These are phyloP conservation scores for Saccharomycopsis sp. DNA, from an alignment of 805 yeast species.

Conservation along the genomic window DNA sequence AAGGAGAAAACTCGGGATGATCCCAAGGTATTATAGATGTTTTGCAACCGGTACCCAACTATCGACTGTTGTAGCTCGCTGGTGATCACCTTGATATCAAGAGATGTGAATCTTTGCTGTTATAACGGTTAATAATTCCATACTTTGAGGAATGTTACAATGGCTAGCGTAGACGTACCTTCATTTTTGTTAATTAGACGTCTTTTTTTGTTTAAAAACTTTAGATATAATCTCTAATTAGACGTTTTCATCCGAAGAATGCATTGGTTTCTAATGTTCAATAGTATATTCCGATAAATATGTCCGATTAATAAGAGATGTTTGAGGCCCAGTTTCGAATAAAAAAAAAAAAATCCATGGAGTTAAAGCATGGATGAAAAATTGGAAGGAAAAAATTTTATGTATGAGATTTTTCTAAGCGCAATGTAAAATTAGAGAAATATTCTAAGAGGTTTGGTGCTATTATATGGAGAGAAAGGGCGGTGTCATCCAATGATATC, in stretches of 20 bases:
- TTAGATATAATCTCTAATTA: too few species aligned
- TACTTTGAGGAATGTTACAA: too few species aligned
- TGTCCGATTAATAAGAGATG: background rate
- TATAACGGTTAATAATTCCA: conserved; percentile 11
- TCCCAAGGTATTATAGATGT: conserved; percentile 73
- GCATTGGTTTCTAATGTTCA: too few species aligned
- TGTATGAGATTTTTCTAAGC: background rate
- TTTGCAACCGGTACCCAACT: conserved; percentile 66
- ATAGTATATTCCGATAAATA: too few species aligned
- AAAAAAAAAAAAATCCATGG: background rate
- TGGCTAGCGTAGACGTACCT: background rate
- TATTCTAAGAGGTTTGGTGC: too few species aligned
- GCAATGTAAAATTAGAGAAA: too few species aligned
- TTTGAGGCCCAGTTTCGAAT: background rate
- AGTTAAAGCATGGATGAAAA: background rate
- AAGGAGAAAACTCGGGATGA: conserved; percentile 68
- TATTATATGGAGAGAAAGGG: too few species aligned
- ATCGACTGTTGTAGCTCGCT: conserved; percentile 55
- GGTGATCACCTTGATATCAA: conserved; percentile 70
- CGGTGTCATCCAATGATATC: too few species aligned
- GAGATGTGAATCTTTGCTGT: conserved; percentile 78
- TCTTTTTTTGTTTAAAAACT: background rate
- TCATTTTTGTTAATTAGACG: background rate
- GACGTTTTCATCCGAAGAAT: too few species aligned
- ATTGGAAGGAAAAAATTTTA: background rate